Evolutionary conservation across 495 filamentous ascomycete genomes (phyloP).

Genomic region (Eremomyces bilateralis): DNA sequence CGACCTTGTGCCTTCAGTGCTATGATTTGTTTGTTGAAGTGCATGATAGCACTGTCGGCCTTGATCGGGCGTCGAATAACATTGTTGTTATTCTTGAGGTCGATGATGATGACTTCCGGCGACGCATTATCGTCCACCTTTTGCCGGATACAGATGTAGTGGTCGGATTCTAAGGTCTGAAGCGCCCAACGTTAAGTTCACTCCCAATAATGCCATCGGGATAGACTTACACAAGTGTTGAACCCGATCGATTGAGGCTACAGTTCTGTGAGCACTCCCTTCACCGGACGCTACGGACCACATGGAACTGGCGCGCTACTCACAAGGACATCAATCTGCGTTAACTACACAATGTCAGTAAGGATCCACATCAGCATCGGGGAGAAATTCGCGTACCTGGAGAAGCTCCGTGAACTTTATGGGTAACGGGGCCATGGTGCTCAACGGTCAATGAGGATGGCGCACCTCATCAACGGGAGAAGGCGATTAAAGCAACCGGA

Average conservation of each 20-base stretch:
- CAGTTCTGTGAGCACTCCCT: neutral
- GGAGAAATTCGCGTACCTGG: conserved; percentile 35
- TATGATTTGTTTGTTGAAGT: conserved; percentile 89
- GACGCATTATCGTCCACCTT: conserved; percentile 57
- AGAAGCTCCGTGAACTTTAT: conserved; percentile 92
- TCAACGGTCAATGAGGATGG: neutral
- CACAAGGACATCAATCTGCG: conserved; percentile 62
- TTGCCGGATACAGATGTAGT: conserved; percentile 87
- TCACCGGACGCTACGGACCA: conserved; percentile 10
- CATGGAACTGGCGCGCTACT: conserved; percentile 17
- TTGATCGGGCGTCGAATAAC: conserved; percentile 89
- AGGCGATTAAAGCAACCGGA: no score
- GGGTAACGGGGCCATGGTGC: conserved; percentile 50
- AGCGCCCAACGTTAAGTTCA: conserved; percentile 1
- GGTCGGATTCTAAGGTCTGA: conserved; percentile 92
- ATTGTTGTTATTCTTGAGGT: conserved; percentile 87
- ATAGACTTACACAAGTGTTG: conserved; percentile 70
- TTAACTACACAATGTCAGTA: conserved; percentile 30
- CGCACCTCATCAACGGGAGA: neutral
- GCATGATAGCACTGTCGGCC: conserved; percentile 99
- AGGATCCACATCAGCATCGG: conserved; percentile 4
- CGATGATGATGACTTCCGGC: conserved; percentile 88
- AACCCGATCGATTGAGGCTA: conserved; percentile 77
- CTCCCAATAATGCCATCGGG: neutral
- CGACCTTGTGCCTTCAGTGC: conserved; percentile 78